These are phyloP conservation scores for Aspergillus pseudonomiae DNA, from an alignment of 2,329 filamentous ascomycete genomes.

Conservation along the genomic window DNA sequence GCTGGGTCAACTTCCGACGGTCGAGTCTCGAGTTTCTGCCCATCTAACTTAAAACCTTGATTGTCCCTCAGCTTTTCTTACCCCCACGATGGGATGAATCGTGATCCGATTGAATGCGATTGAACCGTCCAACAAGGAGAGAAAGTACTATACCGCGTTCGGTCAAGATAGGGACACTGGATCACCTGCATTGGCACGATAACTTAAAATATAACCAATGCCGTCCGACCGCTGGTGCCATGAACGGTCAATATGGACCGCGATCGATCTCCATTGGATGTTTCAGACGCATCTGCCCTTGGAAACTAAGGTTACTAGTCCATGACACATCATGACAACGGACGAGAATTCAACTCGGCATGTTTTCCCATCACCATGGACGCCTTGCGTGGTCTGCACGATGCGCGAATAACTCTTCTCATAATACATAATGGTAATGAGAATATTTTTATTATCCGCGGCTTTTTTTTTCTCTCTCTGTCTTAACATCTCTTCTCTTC, in stretches of 20 bases:
- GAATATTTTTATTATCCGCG: not conserved
- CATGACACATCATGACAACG: conserved; percentile 2
- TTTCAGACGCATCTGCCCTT: not conserved
- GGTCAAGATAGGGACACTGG: not conserved
- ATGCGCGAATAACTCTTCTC: not conserved
- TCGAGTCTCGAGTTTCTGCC: no score
- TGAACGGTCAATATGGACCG: not conserved
- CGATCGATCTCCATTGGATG: not conserved
- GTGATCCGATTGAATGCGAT: not conserved
- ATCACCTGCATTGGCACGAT: conserved; percentile 6
- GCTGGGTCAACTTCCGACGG: no score
- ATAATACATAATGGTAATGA: not conserved
- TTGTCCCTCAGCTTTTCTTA: not conserved
- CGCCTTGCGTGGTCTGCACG: not conserved
- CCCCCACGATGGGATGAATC: not conserved
- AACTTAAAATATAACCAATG: conserved; percentile 3
- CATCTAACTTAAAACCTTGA: not conserved
- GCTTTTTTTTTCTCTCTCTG: not conserved
- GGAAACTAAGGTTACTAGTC: conserved; percentile 3
- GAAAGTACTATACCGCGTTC: not conserved
- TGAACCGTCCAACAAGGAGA: no score
- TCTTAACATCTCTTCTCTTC: not conserved
- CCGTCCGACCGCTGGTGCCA: not conserved
- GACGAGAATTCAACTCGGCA: not conserved
- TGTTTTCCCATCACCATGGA: not conserved